phyloP scores from a whole-genome alignment of 2,329 filamentous ascomycete species.

The Penicillium corylophilum region DNA sequence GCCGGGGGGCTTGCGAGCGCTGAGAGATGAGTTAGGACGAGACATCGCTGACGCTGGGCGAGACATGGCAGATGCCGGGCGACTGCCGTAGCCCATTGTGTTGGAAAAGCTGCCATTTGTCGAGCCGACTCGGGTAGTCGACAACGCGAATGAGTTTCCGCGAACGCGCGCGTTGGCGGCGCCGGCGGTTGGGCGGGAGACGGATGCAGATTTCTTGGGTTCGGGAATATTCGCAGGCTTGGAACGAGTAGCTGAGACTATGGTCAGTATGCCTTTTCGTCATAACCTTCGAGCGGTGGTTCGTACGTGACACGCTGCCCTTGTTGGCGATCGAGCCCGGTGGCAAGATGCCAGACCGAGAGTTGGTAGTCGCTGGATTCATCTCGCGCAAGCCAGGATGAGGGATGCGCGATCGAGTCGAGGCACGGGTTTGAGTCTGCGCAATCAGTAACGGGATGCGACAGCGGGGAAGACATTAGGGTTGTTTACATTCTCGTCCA shows the following conservation, averaged over 20 bases:
- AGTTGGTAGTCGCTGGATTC: conserved; percentile 55
- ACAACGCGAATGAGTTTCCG: conserved; percentile 36
- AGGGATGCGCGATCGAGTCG: conserved; percentile 33
- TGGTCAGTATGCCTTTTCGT: conserved; percentile 25
- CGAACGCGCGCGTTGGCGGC: conserved; percentile 44
- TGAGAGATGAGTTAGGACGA: conserved; percentile 55
- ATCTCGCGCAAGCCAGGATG: conserved; percentile 49
- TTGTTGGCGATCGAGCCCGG: conserved; percentile 48
- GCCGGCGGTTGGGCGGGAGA: conserved; percentile 37
- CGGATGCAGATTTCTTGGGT: conserved; percentile 28
- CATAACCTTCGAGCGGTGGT: not conserved
- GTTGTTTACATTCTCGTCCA: conserved; percentile 35
- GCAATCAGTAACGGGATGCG: conserved; percentile 9
- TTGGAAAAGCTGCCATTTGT: conserved; percentile 55
- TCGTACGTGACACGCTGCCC: conserved; percentile 44
- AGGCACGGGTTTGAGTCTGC: conserved; percentile 28
- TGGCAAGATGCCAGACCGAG: conserved; percentile 47
- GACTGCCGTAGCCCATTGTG: conserved; percentile 56
- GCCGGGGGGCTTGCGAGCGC: conserved; percentile 50
- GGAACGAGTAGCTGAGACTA: conserved; percentile 46
- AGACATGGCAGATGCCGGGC: conserved; percentile 45
- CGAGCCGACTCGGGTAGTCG: conserved; percentile 39
- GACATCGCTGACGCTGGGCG: conserved; percentile 48
- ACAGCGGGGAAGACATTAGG: not conserved
- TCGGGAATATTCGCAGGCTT: conserved; percentile 54